Base-by-base conservation (phyloP, 495 filamentous ascomycete species). In the Parathielavia appendiculata region DNA sequence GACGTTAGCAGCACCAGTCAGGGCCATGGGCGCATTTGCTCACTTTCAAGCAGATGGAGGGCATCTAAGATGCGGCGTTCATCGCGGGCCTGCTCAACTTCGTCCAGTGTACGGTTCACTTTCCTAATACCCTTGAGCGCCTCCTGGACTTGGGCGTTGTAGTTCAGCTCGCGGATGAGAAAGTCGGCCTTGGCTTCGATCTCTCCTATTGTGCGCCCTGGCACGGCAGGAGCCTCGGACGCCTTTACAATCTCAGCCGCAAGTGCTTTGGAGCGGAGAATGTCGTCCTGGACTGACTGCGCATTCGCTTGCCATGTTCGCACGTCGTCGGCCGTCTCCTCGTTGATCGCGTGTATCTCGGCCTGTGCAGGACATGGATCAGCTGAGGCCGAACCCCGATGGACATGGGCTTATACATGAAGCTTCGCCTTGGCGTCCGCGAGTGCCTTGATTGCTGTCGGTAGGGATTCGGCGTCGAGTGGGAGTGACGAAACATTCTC, bases 261-360 rank as follows among this genome's bases (percentile, higher is more conserved):
- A 30, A 86, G 84, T 11, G 78, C 75, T 59, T 86, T 81, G 17
- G 89, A 88, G 36, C 79, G 78, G 63, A 88, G 79, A 57, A 97
- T 89, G 63, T 96, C 92, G 34, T 81, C 78, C 65, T 90, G 87
- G n/a, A 95, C 82, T 51, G 86, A 83, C 68, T 87, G 87, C 35
- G 91, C 90, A 69, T 92, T 88, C 20, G 77, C 70, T 55, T 93
- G 87, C 92, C 92, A 97, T 59, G 83, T 77, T 65, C 90, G 86
- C 61, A 93, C 85, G 65, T 93, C 88, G 20, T 86, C 82, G 44
- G 85, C 84, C 41, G 83, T 86, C 46, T 87, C 82, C 40, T 82
- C 81, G 75, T 90, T 92, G 40, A 89, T 78, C 23, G 75, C 69
- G 52, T 83, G 86, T 40, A 96, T 86, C 58, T 90, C 83, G 55